These are phyloP conservation scores for Salvia hispanica DNA, from an alignment of 257 asterid species.

Conservation along the genomic window DNA sequence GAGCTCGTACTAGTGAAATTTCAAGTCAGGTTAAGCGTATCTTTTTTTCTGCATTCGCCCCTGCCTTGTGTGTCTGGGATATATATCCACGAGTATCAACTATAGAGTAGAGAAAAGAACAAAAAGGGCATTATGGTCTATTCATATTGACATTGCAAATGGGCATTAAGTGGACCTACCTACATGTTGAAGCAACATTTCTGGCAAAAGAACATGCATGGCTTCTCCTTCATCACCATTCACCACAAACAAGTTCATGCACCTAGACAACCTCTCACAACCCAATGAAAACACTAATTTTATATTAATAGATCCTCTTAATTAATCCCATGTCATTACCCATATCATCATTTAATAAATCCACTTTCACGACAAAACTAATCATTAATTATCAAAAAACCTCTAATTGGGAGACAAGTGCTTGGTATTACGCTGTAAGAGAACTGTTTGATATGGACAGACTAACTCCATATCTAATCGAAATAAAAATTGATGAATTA, in stretches of 20 bases:
- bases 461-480: too few relatives aligned
- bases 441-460: conserved; percentile 29
- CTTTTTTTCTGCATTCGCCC: too few relatives aligned
- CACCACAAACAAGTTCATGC: conserved; percentile 46
- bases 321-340: conserved; percentile 18
- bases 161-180: conserved; percentile 9
- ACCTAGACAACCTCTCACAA: conserved; percentile 29
- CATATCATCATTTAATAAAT: not conserved
- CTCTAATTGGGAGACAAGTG: conserved; percentile 35
- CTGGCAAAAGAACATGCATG: conserved; percentile 57
- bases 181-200: conserved; percentile 50
- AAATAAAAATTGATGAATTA: not conserved
- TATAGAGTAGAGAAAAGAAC: too few relatives aligned
- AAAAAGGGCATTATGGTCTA: too few relatives aligned
- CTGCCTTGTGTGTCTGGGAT: too few relatives aligned
- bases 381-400: conserved; percentile 25
- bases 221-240: conserved; percentile 32
- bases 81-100: too few relatives aligned
- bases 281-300: conserved; percentile 6
- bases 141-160: too few relatives aligned
- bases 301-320: not conserved
- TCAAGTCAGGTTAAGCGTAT: too few relatives aligned
- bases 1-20: too few relatives aligned
- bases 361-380: conserved; percentile 30
- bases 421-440: conserved; percentile 32